Evolutionary conservation across 352 stramenopile species (phyloP).

Genomic region (Phytopythium aichiense): DNA sequence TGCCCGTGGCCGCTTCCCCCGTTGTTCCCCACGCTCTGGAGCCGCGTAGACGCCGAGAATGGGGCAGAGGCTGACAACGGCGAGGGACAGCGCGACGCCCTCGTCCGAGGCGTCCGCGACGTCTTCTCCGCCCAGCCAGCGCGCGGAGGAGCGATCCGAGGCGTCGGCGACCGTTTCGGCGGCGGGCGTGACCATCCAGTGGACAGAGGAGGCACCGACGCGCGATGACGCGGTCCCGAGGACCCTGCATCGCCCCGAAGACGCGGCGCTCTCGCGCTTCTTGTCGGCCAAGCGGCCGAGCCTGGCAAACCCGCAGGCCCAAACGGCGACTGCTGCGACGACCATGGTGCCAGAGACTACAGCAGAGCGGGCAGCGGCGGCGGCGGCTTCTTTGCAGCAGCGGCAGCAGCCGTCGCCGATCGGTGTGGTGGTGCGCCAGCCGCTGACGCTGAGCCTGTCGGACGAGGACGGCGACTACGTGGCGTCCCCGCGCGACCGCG

Average conservation of each 20-base stretch:
- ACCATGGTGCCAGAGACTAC: background rate
- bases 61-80: constrained; percentile 4
- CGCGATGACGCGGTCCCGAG: background rate
- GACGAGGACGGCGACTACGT: constrained; percentile 8
- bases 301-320: background rate
- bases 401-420: constrained; percentile 1
- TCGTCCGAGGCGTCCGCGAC: background rate
- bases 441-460: background rate
- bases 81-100: background rate
- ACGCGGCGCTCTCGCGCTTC: constrained; percentile 7
- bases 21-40: background rate
- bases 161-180: background rate
- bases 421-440: constrained; percentile 6
- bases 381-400: too few relatives aligned
- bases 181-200: background rate
- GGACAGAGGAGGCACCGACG: background rate
- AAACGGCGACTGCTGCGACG: background rate
- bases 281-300: constrained; percentile 3
- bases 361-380: too few relatives aligned
- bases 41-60: background rate
- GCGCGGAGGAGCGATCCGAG: background rate
- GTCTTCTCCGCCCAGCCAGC: background rate
- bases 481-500: constrained; percentile 5
- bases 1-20: too few relatives aligned
- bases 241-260: background rate